Conservation (phyloP, 2,329 filamentous ascomycete genomes). For the Venturia pyrina region DNA sequence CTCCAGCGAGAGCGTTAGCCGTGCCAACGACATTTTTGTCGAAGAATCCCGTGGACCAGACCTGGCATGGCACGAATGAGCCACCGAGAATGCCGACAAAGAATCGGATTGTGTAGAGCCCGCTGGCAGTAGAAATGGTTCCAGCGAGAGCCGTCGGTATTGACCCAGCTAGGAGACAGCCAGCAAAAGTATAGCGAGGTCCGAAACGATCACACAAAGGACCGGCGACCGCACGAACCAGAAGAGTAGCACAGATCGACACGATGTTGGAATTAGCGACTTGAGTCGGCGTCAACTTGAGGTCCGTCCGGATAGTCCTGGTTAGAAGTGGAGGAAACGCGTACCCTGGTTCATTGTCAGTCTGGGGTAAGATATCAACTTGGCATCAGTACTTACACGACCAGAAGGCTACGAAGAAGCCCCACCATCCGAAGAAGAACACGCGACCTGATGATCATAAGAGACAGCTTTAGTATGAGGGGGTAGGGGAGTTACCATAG, state of each 20-base stretch:
- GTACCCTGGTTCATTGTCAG: slow-evolving; percentile 36
- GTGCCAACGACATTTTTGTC: slow-evolving; percentile 88
- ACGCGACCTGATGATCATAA: slow-evolving; percentile 41
- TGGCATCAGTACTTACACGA: slow-evolving; percentile 38
- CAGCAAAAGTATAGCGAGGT: slow-evolving; percentile 68
- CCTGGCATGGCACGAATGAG: slow-evolving; percentile 76
- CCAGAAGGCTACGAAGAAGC: slow-evolving; percentile 81
- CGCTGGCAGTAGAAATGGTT: slow-evolving; percentile 55
- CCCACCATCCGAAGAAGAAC: slow-evolving; percentile 83
- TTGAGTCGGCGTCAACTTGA: slow-evolving; percentile 59
- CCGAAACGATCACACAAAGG: slow-evolving; percentile 81
- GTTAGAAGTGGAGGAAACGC: slow-evolving; percentile 77
- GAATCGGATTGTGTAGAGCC: slow-evolving; percentile 65
- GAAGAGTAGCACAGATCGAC: slow-evolving; percentile 51
- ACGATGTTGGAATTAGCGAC: slow-evolving; percentile 87
- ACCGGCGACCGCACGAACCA: slow-evolving; percentile 69
- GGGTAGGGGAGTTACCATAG: slow-evolving; percentile 45
- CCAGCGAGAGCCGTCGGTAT: slow-evolving; percentile 77
- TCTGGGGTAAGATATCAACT: neutral
- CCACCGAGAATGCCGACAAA: slow-evolving; percentile 73
- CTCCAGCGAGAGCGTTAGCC: slow-evolving; percentile 75
- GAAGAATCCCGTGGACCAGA: slow-evolving; percentile 88
- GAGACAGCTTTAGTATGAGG: neutral
- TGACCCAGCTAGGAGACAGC: slow-evolving; percentile 64
- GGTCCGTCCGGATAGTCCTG: slow-evolving; percentile 69